A percentile compares a stretch with the other conserved stretches of the same genome.
These are phyloP conservation scores for Fraxinus paxiana DNA, from an alignment of 305 asterid genomes.

Conservation along the genomic window DNA sequence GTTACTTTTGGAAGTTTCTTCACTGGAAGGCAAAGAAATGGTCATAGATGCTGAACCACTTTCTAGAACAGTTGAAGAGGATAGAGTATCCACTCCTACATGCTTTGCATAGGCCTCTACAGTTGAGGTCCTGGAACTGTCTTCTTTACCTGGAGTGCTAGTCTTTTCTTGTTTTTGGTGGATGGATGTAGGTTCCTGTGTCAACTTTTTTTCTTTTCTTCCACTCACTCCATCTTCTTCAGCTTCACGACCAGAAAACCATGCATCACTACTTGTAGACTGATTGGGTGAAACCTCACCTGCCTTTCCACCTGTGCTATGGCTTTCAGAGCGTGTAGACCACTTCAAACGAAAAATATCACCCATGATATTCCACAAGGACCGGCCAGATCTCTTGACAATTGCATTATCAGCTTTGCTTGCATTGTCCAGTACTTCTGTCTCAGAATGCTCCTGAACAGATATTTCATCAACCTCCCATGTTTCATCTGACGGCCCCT, in stretches of 20 bases:
- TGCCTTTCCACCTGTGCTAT: constrained; percentile 48
- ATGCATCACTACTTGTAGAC: constrained; percentile 59
- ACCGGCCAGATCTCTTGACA: constrained; percentile 63
- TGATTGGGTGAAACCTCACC: constrained; percentile 60
- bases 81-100: constrained; percentile 26
- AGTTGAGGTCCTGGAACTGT: constrained; percentile 42
- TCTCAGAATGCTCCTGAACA: constrained; percentile 31
- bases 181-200: constrained; percentile 31
- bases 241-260: constrained; percentile 82
- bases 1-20: constrained; percentile 29
- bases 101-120: constrained; percentile 36
- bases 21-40: constrained; percentile 35
- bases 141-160: constrained; percentile 33
- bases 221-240: constrained; percentile 46
- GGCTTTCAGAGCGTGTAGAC: constrained; percentile 55
- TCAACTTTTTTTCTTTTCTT: constrained; percentile 31
- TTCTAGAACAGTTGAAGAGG: constrained; percentile 37
- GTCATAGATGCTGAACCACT: constrained; percentile 33
- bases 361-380: constrained; percentile 69
- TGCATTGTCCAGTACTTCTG: constrained; percentile 40
- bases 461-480: constrained; percentile 65
- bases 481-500: constrained; percentile 74
- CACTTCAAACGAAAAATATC: constrained; percentile 63
- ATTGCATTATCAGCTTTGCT: constrained; percentile 32
- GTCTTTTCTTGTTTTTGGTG: constrained; percentile 34